Evolutionary conservation across 345 rosid species (phyloP), one percentile per base, ranked within the genome.

Genomic region (Sisymbrium altissimum): DNA sequence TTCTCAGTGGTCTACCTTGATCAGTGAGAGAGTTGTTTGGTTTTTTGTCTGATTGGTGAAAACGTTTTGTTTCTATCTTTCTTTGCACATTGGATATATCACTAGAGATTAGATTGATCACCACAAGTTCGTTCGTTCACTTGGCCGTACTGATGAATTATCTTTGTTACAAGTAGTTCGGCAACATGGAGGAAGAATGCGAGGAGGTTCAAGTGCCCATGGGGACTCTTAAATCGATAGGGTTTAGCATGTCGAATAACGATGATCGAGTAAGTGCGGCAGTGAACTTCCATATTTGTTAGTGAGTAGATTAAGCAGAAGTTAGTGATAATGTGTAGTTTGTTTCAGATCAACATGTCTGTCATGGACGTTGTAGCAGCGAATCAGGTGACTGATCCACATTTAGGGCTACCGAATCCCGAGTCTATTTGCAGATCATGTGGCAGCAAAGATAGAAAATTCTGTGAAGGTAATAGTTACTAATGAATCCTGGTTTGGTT

Each of bases 391-490:
- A 82, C 81, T 46, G 95, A 94, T 87, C 65, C 90, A 32, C 81
- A 74, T 66, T 64, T 94, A 73, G 98, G 98, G 9, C 82, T 94
- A 18, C 98, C 98, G 5, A 94, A 91, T 77, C 86, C 82, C 2
- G 70, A 88, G 21, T 59, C 59, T 57, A 57, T 73, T 56, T 94
- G 98, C 83, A 70, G 79, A 58, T 79, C 90, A 14, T 94, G 98
- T 73, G 93, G 91, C 3, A 81, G 93, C 60, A 76, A 75, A 79
- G 81, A 81, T 68, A 48, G 79, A 18, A 88, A 83, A 78, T 32
- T 48, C 6, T 94, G 98, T 60, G 97, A 94, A 89, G 98, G 98
- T 50, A 35, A 32, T 32, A 35, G 91, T 58, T 66, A 23, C 17
- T 6, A 57, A 74, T 49, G 44, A 66, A 65, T 45, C 40, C 30